Base-by-base conservation (phyloP, 257 asterid species). In the Coffea canephora region DNA sequence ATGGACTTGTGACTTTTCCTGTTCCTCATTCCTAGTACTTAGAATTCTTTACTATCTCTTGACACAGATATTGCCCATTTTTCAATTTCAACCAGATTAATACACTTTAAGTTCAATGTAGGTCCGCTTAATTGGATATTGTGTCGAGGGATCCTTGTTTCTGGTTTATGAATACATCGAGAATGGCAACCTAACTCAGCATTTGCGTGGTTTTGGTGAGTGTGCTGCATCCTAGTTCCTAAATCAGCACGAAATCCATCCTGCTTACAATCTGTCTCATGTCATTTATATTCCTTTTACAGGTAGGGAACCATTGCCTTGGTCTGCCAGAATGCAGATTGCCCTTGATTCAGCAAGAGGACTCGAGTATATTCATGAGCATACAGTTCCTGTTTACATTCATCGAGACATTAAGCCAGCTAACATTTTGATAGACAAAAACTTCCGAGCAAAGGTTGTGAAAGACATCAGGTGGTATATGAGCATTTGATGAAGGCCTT, bases 271-370 rank as follows among this genome's bases (percentile, higher is more conserved):
- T 83, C 25, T 59, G 9, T 69, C 61, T 83, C 41, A 50, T 69
- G 34, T 18, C 46, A 50, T 34, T 23, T 41, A 8, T 36, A 4
- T 78, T 73, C 75, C 62, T 4, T 34, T 81, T 78, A 76, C 79
- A 89, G 97, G 77, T 16, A 84, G 69, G 76, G 93, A 85, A 65
- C 88, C 91, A 27, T 81, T 94, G 82, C 67, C 91, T 25, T 94
- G 98, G 98, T 64, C 91, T 31, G 87, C 88, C 27, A 89, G 98
- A 88, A 85, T 94, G 79, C 94, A 91, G 87, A 90, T 94, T 27
- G 97, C 97, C 69, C 95, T 94, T 41, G 98, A 94, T 86, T 91
- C 98, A 2, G 98, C 98, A 6, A 88, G 98, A 92, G 98, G 98
- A 52, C 97, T 94, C 21, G 98, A 94, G 85, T 92, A 94, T 89